phyloP scores from a whole-genome alignment of 2,329 filamentous ascomycete genomes.

The Pseudocercospora fijiensis region DNA sequence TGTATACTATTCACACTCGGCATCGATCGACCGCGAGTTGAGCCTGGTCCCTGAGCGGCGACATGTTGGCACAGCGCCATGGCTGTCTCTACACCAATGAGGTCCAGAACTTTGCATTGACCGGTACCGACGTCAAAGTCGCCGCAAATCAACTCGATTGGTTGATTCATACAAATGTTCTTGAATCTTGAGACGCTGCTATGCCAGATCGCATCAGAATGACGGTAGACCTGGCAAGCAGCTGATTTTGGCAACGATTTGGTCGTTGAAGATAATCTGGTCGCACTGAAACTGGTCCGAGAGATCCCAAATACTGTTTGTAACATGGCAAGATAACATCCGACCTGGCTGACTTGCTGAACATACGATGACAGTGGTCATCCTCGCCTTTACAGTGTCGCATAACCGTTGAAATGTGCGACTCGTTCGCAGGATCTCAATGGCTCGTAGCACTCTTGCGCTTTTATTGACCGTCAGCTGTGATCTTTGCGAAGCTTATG shows the following conservation, averaged over 20 bases:
- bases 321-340: neutral
- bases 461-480: neutral
- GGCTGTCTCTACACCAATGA: neutral
- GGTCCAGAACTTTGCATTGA: neutral
- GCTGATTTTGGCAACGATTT: neutral
- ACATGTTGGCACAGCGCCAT: neutral
- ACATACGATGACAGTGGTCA: neutral
- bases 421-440: neutral
- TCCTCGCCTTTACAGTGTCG: neutral
- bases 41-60: neutral
- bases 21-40: neutral
- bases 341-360: neutral
- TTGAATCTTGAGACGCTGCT: neutral
- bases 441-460: neutral
- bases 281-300: neutral
- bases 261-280: neutral
- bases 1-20: neutral
- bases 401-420: neutral
- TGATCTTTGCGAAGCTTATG: neutral
- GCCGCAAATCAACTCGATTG: neutral
- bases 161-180: neutral
- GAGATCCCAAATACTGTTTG: neutral
- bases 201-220: neutral
- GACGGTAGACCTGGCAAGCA: neutral
- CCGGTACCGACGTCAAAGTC: neutral